Conservation (phyloP, 225 moss, liverwort and hornwort genomes). For the Pleurozium schreberi region DNA sequence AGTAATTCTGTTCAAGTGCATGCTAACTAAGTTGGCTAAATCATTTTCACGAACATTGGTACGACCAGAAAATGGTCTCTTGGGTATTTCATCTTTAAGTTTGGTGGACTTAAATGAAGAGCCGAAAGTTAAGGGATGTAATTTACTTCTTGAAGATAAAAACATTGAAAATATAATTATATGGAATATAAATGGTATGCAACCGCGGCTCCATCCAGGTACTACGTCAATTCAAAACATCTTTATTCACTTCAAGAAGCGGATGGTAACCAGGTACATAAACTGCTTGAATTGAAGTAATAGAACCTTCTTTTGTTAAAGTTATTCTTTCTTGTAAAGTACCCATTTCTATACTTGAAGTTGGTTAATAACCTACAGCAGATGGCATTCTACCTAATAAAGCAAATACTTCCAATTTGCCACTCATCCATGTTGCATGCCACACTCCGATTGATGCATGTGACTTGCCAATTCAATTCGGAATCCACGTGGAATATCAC, state of each 20-base stretch:
- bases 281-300: too few species aligned
- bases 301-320: too few species aligned
- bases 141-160: background rate
- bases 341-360: too few species aligned
- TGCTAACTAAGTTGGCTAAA: background rate
- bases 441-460: background rate
- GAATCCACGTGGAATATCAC: background rate
- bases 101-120: background rate
- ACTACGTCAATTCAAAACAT: background rate
- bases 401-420: background rate
- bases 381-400: too few species aligned
- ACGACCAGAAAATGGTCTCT: background rate
- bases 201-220: background rate
- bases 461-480: background rate
- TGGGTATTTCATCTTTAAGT: background rate
- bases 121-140: background rate
- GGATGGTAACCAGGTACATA: too few species aligned
- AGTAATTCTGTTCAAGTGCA: background rate
- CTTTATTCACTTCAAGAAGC: background rate
- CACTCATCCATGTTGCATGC: background rate
- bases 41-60: background rate
- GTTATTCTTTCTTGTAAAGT: too few species aligned
- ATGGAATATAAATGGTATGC: background rate
- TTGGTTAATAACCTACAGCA: too few species aligned
- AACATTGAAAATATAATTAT: background rate